A percentile compares a stretch with the other conserved stretches of the same genome.
These are phyloP conservation scores for Tinospora cordifolia DNA, from an alignment of 164 flowering plant species.

Conservation along the genomic window DNA sequence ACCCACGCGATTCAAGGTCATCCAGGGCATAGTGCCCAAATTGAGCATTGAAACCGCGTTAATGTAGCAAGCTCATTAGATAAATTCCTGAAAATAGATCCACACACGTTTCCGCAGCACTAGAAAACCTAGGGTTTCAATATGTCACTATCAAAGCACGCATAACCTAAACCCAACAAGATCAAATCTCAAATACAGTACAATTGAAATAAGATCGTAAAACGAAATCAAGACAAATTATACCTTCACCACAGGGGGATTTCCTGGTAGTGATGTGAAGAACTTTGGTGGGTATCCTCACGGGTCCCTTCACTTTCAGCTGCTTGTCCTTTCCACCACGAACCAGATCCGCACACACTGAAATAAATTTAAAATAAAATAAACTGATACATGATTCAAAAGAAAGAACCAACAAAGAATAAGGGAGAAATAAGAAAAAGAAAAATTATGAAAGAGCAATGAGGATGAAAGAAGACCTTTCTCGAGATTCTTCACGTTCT, in stretches of 20 bases:
- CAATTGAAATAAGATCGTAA: neutral
- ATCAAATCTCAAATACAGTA: neutral
- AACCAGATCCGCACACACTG: slow-evolving; percentile 76
- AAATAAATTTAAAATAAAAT: neutral
- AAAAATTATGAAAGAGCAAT: neutral
- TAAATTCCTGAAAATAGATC: no score
- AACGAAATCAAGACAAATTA: neutral
- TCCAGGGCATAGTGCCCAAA: no score
- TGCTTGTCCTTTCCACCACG: slow-evolving; percentile 90
- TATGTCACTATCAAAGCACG: no score
- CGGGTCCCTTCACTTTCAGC: slow-evolving; percentile 87
- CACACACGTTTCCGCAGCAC: no score
- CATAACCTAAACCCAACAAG: neutral
- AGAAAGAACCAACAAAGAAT: neutral
- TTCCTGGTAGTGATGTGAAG: slow-evolving; percentile 85
- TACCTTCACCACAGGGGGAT: slow-evolving; percentile 98
- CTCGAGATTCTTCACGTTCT: slow-evolving; percentile 73
- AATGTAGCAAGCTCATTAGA: no score
- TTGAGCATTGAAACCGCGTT: no score
- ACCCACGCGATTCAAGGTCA: no score
- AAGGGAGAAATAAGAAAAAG: no score
- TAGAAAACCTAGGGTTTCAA: no score
- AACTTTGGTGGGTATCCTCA: slow-evolving; percentile 91
- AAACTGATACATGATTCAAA: neutral
- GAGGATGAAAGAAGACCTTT: slow-evolving; percentile 30